Conservation (phyloP, 768 basidiomycete genomes). For the Lactarius sanguifluus region DNA sequence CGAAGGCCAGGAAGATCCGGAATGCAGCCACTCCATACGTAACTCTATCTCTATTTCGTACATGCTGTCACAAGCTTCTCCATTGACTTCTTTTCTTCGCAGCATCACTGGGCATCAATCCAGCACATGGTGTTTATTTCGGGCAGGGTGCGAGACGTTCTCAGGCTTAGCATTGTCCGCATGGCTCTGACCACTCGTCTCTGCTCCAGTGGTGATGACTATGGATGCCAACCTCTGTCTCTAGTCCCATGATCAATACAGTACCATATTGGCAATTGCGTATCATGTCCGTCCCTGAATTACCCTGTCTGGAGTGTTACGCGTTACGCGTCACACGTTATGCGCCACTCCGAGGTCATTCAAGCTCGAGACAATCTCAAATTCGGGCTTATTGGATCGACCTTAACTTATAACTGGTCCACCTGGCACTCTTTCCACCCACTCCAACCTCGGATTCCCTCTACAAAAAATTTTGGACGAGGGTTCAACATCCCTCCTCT, state of each 20-base stretch:
- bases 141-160: constrained; percentile 40
- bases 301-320: too few relatives aligned
- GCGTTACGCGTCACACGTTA: too few relatives aligned
- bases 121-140: constrained; percentile 49
- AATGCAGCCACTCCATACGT: constrained; percentile 51
- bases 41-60: constrained; percentile 29
- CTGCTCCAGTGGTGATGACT: constrained; percentile 18
- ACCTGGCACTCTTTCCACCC: not conserved
- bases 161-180: not conserved
- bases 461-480: not conserved
- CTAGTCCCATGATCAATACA: not conserved
- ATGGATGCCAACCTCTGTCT: constrained; percentile 27
- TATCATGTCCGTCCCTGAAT: too few relatives aligned
- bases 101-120: constrained; percentile 51
- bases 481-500: constrained; percentile 2
- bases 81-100: not conserved
- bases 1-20: constrained; percentile 46
- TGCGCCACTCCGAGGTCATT: too few relatives aligned
- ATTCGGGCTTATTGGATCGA: too few relatives aligned
- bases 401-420: not conserved
- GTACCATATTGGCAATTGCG: too few relatives aligned
- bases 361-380: too few relatives aligned
- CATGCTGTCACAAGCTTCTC: not conserved
- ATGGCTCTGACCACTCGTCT: not conserved
- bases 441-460: not conserved